phyloP scores from a whole-genome alignment of 1,284 basidiomycete genomes.

The Porogramme epimiltina region DNA sequence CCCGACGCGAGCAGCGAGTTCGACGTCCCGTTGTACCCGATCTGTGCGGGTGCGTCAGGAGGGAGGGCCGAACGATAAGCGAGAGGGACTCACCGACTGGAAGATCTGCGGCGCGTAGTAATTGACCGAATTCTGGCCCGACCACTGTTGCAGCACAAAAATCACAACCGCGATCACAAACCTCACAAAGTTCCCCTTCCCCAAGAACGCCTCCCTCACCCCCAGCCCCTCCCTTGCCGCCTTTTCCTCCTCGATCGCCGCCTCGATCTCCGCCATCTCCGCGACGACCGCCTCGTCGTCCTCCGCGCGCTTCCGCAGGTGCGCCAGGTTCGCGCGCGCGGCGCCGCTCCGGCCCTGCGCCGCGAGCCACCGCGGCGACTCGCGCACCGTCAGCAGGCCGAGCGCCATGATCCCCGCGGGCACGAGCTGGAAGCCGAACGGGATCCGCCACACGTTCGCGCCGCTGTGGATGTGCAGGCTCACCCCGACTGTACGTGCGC shows the following conservation, averaged over 20 bases:
- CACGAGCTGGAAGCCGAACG: conserved; percentile 76
- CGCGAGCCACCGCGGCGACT: conserved; percentile 39
- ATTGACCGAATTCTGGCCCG: conserved; percentile 60
- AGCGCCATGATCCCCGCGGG: conserved; percentile 78
- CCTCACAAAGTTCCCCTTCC: conserved; percentile 72
- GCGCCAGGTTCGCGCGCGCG: conserved; percentile 38
- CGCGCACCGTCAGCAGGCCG: conserved; percentile 72
- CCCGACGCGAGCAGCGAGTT: conserved; percentile 77
- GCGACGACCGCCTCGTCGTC: conserved; percentile 51
- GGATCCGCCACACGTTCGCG: conserved; percentile 67
- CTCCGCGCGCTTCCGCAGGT: conserved; percentile 56
- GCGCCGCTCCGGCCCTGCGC: conserved; percentile 36
- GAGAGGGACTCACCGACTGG: conserved; percentile 47
- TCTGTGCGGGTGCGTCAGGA: conserved; percentile 35
- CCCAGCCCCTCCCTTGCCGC: conserved; percentile 58
- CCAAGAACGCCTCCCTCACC: conserved; percentile 66
- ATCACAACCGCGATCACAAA: conserved; percentile 71
- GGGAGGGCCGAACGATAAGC: too few relatives aligned
- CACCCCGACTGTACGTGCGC: conserved; percentile 56
- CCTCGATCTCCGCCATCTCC: conserved; percentile 66
- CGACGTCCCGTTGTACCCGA: conserved; percentile 62
- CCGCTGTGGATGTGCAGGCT: conserved; percentile 51
- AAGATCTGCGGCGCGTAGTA: conserved; percentile 83
- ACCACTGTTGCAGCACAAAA: conserved; percentile 67
- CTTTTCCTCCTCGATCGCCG: conserved; percentile 64